Base-by-base conservation (phyloP, 306 rosid genomes). In the Vigna trinervia region DNA sequence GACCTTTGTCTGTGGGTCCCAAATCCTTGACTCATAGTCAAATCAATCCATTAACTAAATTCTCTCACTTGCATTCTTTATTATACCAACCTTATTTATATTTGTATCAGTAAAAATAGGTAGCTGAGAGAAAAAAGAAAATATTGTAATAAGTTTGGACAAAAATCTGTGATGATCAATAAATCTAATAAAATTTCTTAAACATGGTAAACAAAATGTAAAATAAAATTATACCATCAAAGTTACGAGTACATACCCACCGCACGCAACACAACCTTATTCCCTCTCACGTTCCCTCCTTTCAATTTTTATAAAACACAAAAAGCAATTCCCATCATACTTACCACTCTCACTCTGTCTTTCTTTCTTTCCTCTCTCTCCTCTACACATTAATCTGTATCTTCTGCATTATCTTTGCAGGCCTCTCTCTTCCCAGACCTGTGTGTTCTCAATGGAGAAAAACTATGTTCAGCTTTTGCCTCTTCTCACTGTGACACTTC, bases 21-120 rank as follows among this genome's bases (percentile, higher is more conserved):
- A 76, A 3, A 6, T 34, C 85, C 81, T 90, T 91, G 96, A 94
- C 97, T 90, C 85, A 86, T 85, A 86, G 86, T 86, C 88, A 85
- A 80, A 81, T 89, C 87, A 63, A 46, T 82, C 77, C 48, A 57
- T 64, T 74, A 74, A 23, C 50, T 14, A 72, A 60, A 59, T 67
- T 85, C 83, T 73, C 43, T 61, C 78, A 1, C 9, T 71, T 73
- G 46, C 79, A 58, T 65, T 19, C 58, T 59, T 39, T 53, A 50
- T 56, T 26, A 19, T 78, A 77, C 78, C 57, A 46, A 61, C 50
- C 50, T 45, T 12, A 45, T 10, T 45, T 12, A 12, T 10, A 3
- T 45, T 45, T 12, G 4, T 45, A 4, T 3, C 1, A 3, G 5
- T 3, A 2, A 8, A 9, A 30, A 28, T 43, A 39, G 45, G 12